Conservation (phyloP, 2,329 filamentous ascomycete genomes). For the Pyrenochaeta sp. region DNA sequence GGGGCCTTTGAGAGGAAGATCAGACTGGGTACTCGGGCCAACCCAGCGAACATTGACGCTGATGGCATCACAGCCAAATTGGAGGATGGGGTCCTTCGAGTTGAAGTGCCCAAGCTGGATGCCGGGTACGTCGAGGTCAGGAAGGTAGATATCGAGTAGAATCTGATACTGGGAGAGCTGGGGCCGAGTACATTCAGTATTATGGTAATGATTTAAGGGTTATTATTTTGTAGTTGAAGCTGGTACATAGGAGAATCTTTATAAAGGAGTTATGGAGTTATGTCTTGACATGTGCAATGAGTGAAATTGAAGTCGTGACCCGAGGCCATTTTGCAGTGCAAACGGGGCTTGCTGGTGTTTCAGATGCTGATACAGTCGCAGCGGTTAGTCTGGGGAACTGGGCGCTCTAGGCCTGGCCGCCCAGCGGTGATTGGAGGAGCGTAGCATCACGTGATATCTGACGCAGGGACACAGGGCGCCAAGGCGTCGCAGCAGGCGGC, state of each 20-base stretch:
- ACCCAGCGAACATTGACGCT: conserved; percentile 69
- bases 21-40: conserved; percentile 62
- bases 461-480: conserved; percentile 13
- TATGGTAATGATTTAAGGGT: too few species aligned
- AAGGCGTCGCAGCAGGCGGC: conserved; percentile 15
- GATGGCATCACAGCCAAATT: conserved; percentile 76
- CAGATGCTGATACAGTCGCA: too few species aligned
- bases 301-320: too few species aligned
- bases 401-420: too few species aligned
- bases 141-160: conserved; percentile 61
- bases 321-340: too few species aligned
- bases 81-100: conserved; percentile 77
- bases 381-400: not conserved
- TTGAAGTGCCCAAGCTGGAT: conserved; percentile 75
- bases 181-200: too few species aligned
- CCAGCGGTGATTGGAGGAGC: not conserved
- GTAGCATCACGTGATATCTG: conserved; percentile 7
- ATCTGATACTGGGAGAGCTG: too few species aligned
- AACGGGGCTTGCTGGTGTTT: too few species aligned
- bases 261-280: too few species aligned
- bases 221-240: too few species aligned
- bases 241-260: too few species aligned
- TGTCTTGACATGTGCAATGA: too few species aligned
- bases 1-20: conserved; percentile 78
- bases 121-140: conserved; percentile 67